Base-by-base conservation (phyloP, 192 early-diverging fungal species). In the Podila epicladia region DNA sequence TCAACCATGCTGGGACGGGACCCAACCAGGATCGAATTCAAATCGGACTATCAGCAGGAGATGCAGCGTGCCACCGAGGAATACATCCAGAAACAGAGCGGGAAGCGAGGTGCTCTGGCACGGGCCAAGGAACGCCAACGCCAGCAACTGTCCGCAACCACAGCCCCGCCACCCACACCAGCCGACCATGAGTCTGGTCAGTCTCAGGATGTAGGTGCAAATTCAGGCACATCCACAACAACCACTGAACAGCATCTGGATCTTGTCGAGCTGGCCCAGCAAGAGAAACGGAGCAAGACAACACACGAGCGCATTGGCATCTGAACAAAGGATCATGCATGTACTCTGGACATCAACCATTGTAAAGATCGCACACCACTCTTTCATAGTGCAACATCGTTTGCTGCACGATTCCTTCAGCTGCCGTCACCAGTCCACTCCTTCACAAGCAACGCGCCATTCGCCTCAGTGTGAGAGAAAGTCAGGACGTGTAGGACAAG, bases 11-110 rank as follows among this genome's bases (percentile, higher is more conserved):
- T 78, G 4, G 55, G 69, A 62, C 58, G 75, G 17, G 75, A 78
- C 37, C 75, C 75, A 9, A 71, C 75, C 5, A 19, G 75, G 24
- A 66, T 78, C 37, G 75, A 78, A 22, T 41, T 78, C 22, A 50
- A 58, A 37, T 57, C 75, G n/a, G 69, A 71, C 31, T 68, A 78
- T 50, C 26, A 67, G 8, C 57, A 41, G 5, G 75, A 78, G 45
- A 66, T 78, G 37, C 68, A 78, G 15, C 62, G 49, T 9, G 75
- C 75, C 5, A 59, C 57, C 53, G 75, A 78, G 55, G 64, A 78
- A 58, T 71, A 78, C 38, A 37, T 69, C 53, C 53, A 55, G 24
- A n/a, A 26, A 55, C 53, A 55, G 11, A 26, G 53, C 22, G 53
- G 53, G 1, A n/a, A 55, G n/a, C 53, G 24, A 24, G 53, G 53